phyloP scores from a whole-genome alignment of 257 asterid species.

The Penstemon eatonii region DNA sequence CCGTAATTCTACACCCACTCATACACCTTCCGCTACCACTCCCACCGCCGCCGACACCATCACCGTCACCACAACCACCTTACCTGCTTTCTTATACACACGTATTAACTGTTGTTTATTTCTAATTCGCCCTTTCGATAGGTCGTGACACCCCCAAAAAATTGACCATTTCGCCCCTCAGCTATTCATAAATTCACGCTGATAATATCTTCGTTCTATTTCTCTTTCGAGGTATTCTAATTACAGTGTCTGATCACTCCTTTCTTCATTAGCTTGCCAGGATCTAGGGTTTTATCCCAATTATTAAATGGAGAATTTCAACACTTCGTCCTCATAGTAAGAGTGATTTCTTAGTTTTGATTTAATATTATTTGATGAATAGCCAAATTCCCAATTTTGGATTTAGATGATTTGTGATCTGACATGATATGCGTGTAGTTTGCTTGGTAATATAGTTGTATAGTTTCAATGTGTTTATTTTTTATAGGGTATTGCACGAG shows the following conservation, averaged over 20 bases:
- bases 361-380: slow-evolving; percentile 5
- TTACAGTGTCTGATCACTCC: slow-evolving; percentile 23
- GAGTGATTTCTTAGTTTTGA: slow-evolving; percentile 25
- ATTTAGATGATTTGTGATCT: background rate
- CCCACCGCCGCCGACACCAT: slow-evolving; percentile 14
- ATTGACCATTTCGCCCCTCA: slow-evolving; percentile 21
- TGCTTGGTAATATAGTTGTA: slow-evolving; percentile 6
- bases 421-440: slow-evolving; percentile 2
- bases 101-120: background rate
- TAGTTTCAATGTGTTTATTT: too few species aligned
- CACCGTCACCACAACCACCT: slow-evolving; percentile 21
- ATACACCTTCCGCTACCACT: slow-evolving; percentile 26
- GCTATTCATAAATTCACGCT: slow-evolving; percentile 11
- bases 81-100: background rate
- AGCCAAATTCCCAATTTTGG: slow-evolving; percentile 16
- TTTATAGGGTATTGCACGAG: too few species aligned
- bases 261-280: slow-evolving; percentile 22
- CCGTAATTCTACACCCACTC: slow-evolving; percentile 27
- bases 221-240: slow-evolving; percentile 13
- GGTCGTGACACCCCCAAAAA: slow-evolving; percentile 8
- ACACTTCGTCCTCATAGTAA: slow-evolving; percentile 4
- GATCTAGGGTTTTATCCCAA: slow-evolving; percentile 32
- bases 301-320: slow-evolving; percentile 29
- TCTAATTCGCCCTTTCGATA: slow-evolving; percentile 16
- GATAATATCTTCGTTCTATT: background rate